These are phyloP conservation scores for Tylopilus sp. DNA, from an alignment of 768 basidiomycete genomes.

Conservation along the genomic window DNA sequence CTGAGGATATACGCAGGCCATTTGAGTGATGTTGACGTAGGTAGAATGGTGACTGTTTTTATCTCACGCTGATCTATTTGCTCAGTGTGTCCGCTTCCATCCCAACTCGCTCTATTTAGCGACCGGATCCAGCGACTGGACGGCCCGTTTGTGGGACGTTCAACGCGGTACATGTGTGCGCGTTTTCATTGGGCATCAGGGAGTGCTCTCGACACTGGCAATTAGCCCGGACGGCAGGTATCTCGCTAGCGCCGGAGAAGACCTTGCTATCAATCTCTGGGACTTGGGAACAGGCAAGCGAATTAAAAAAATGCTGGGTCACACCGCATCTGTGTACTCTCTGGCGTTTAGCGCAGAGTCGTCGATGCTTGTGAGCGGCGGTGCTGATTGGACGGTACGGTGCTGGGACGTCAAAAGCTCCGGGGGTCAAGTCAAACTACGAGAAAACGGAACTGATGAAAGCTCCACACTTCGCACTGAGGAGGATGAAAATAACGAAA, in stretches of 20 bases:
- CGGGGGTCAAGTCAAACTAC: conserved; percentile 61
- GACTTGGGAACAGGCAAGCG: conserved; percentile 92
- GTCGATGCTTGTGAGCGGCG: conserved; percentile 83
- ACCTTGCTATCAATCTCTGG: conserved; percentile 93
- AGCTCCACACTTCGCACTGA: conserved; percentile 32
- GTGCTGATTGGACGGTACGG: conserved; percentile 95
- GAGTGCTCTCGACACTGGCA: conserved; percentile 78
- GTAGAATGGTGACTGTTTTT: conserved; percentile 30
- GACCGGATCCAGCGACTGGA: conserved; percentile 95
- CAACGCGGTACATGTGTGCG: conserved; percentile 91
- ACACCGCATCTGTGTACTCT: conserved; percentile 84
- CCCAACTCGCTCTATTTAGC: conserved; percentile 97
- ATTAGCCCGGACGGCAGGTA: conserved; percentile 93
- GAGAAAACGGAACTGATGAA: conserved; percentile 50
- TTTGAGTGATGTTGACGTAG: conserved; percentile 93
- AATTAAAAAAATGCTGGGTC: conserved; percentile 95
- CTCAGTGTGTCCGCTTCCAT: conserved; percentile 91
- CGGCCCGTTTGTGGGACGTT: conserved; percentile 97
- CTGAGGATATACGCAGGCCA: conserved; percentile 94
- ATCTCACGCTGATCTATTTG: conserved; percentile 2
- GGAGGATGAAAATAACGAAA: conserved; percentile 59
- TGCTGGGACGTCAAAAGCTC: conserved; percentile 93
- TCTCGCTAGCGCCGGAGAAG: conserved; percentile 90
- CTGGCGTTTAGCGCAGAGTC: conserved; percentile 93
- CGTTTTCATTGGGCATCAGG: conserved; percentile 95